phyloP scores from a whole-genome alignment of 805 yeast species.

The Torulaspora indica region DNA sequence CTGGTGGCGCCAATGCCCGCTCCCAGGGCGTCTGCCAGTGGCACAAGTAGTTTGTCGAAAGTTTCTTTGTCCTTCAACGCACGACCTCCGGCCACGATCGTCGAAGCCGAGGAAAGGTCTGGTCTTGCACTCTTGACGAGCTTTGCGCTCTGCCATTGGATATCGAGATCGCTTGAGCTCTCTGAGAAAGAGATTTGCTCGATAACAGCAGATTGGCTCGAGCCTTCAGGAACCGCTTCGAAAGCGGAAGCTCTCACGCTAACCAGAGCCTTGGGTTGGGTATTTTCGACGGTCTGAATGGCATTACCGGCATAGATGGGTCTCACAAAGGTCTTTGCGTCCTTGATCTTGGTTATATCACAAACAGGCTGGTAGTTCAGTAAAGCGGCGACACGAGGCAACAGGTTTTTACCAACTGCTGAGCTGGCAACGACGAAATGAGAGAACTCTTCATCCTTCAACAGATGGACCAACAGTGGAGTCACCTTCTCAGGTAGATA shows the following conservation, averaged over 20 bases:
- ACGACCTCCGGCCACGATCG: constrained; percentile 88
- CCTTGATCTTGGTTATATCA: constrained; percentile 66
- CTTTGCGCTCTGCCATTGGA: constrained; percentile 72
- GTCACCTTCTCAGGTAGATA: constrained; percentile 76
- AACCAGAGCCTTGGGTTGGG: constrained; percentile 59
- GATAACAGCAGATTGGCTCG: constrained; percentile 38
- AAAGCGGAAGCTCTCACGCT: constrained; percentile 88
- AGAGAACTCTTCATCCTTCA: constrained; percentile 38
- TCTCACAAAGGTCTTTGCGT: constrained; percentile 71
- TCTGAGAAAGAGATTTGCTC: constrained; percentile 45
- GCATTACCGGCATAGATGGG: constrained; percentile 98
- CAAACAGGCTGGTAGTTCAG: constrained; percentile 84
- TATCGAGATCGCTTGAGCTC: constrained; percentile 32
- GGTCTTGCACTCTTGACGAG: constrained; percentile 76
- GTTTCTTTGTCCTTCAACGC: constrained; percentile 87
- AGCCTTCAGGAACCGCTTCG: constrained; percentile 41
- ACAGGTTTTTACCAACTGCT: constrained; percentile 78
- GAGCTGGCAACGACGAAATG: constrained; percentile 79
- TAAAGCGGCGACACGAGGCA: constrained; percentile 84
- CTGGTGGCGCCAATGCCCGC: constrained; percentile 98
- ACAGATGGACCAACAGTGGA: constrained; percentile 51
- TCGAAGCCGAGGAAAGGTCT: constrained; percentile 77
- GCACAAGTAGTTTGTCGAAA: constrained; percentile 70
- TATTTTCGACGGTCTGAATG: constrained; percentile 68
- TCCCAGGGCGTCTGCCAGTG: constrained; percentile 74